Conservation (phyloP, 352 stramenopile species). For the Phytophthora sojae region DNA sequence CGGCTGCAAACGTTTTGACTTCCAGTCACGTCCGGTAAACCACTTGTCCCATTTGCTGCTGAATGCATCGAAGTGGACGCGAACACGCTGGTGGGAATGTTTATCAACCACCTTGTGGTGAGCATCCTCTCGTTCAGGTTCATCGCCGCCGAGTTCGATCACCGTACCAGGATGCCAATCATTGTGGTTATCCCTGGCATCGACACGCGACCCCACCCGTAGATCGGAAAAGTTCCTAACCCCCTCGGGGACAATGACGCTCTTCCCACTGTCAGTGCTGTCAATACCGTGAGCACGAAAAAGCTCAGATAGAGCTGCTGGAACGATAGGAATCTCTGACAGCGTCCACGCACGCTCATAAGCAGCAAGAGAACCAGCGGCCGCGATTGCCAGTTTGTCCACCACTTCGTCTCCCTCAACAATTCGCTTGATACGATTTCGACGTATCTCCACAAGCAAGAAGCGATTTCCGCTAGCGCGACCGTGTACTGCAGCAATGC, state of each 20-base stretch:
- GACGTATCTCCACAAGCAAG: slow-evolving; percentile 72
- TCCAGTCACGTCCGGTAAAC: slow-evolving; percentile 69
- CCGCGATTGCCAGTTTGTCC: slow-evolving; percentile 50
- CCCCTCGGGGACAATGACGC: slow-evolving; percentile 17
- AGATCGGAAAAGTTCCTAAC: slow-evolving; percentile 56
- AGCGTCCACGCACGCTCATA: slow-evolving; percentile 79
- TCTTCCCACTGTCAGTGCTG: background rate
- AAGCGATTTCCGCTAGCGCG: slow-evolving; percentile 56
- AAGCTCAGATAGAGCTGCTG: slow-evolving; percentile 29
- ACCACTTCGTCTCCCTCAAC: slow-evolving; percentile 67
- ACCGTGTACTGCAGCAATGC: slow-evolving; percentile 48
- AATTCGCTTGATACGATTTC: slow-evolving; percentile 79
- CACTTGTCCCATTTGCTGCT: slow-evolving; percentile 80
- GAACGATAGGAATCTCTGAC: slow-evolving; percentile 60
- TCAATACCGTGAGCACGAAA: background rate
- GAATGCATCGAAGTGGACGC: slow-evolving; percentile 78
- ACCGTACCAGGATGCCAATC: slow-evolving; percentile 74
- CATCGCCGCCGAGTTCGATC: slow-evolving; percentile 43
- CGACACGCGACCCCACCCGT: slow-evolving; percentile 61
- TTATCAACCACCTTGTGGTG: slow-evolving; percentile 3
- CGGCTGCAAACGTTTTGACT: slow-evolving; percentile 54
- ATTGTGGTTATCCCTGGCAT: slow-evolving; percentile 59
- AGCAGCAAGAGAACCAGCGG: slow-evolving; percentile 60
- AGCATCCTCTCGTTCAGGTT: slow-evolving; percentile 8
- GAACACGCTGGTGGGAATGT: slow-evolving; percentile 35